These are phyloP conservation scores for Ilyonectria mors-panacis DNA, from an alignment of 2,329 filamentous ascomycete species.

Conservation along the genomic window DNA sequence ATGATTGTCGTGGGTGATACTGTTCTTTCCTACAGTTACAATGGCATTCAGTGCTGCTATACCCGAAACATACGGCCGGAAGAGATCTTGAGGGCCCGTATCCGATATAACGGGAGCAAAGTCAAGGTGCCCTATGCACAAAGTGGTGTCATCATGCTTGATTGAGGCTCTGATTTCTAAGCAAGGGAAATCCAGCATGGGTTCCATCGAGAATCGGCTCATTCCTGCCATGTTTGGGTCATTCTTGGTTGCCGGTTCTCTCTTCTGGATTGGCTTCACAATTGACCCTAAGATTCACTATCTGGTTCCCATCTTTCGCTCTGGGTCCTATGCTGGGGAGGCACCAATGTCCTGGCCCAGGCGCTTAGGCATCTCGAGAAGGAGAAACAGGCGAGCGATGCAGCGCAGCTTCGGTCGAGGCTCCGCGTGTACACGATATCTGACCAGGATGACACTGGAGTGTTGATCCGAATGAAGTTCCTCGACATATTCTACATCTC, in stretches of 20 bases:
- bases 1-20: conserved; percentile 26
- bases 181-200: not conserved
- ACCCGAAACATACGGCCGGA: conserved; percentile 26
- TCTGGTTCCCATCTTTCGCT: conserved; percentile 26
- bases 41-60: conserved; percentile 27
- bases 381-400: too few species aligned
- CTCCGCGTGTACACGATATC: too few species aligned
- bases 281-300: conserved; percentile 15
- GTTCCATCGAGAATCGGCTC: conserved; percentile 22
- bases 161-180: conserved; percentile 17
- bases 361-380: too few species aligned
- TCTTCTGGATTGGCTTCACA: conserved; percentile 28
- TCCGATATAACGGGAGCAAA: conserved; percentile 20
- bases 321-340: conserved; percentile 23
- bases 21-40: conserved; percentile 16
- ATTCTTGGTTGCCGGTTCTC: conserved; percentile 19
- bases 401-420: too few species aligned
- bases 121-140: conserved; percentile 24
- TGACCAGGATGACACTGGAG: conserved; percentile 60
- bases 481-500: conserved; percentile 69
- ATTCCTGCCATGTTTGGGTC: conserved; percentile 25
- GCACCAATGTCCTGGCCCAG: conserved; percentile 15
- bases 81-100: conserved; percentile 26
- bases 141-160: conserved; percentile 15
- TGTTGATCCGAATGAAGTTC: conserved; percentile 67